phyloP scores from a whole-genome alignment of 768 basidiomycete species.

The Hydnum rufescens region DNA sequence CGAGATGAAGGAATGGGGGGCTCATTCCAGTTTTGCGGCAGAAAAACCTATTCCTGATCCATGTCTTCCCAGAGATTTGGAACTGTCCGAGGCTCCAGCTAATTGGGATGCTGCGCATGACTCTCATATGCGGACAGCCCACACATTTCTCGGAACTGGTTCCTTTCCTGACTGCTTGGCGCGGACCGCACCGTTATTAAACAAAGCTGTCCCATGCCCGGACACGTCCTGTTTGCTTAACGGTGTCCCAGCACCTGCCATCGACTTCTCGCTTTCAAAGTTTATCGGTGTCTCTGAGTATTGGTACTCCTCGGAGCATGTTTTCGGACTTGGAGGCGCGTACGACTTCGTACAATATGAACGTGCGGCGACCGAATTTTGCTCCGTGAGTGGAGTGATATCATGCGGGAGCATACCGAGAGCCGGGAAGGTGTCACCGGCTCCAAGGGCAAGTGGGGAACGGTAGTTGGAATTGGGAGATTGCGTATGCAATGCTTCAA shows the following conservation, averaged over 20 bases:
- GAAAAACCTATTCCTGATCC: slow-evolving; percentile 46
- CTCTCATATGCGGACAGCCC: slow-evolving; percentile 19
- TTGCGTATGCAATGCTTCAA: slow-evolving; percentile 99
- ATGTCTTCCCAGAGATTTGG: slow-evolving; percentile 66
- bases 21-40: slow-evolving; percentile 7
- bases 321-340: slow-evolving; percentile 82
- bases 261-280: slow-evolving; percentile 80
- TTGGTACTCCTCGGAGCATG: slow-evolving; percentile 97
- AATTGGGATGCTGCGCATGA: slow-evolving; percentile 18
- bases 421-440: slow-evolving; percentile 25
- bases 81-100: slow-evolving; percentile 36
- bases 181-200: slow-evolving; percentile 55
- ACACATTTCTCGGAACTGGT: slow-evolving; percentile 64
- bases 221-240: slow-evolving; percentile 83
- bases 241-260: slow-evolving; percentile 80
- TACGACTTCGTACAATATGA: slow-evolving; percentile 97
- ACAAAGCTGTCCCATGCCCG: slow-evolving; percentile 66
- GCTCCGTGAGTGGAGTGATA: slow-evolving; percentile 60
- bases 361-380: slow-evolving; percentile 74
- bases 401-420: slow-evolving; percentile 42
- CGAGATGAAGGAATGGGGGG: slow-evolving; percentile 38
- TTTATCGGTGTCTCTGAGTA: slow-evolving; percentile 98
- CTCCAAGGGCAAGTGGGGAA: slow-evolving; percentile 36
- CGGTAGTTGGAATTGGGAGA: slow-evolving; percentile 60
- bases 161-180: slow-evolving; percentile 72